Evolutionary conservation across 2,329 filamentous ascomycete species (phyloP).

Genomic region (Nemania diffusa): DNA sequence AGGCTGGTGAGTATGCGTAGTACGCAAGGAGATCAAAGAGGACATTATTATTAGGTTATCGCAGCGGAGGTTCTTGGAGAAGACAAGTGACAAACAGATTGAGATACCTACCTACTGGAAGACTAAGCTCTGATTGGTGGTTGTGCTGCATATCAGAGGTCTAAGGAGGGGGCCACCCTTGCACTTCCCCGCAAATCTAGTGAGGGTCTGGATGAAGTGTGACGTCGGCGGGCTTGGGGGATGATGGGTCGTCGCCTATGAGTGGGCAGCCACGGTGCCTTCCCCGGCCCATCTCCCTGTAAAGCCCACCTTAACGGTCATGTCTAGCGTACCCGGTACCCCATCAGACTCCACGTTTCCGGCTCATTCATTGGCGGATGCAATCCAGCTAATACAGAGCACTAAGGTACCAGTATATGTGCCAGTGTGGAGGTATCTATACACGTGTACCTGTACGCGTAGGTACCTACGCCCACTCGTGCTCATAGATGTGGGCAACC

Average conservation of each 20-base stretch:
- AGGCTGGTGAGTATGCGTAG: too few species aligned
- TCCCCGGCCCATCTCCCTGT: slow-evolving; percentile 13
- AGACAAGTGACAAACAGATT: slow-evolving; percentile 4
- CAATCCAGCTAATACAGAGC: neutral
- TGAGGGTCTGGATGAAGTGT: slow-evolving; percentile 40
- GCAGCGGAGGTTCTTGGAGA: neutral
- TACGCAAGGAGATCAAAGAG: too few species aligned
- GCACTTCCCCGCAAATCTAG: slow-evolving; percentile 44
- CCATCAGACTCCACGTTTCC: neutral
- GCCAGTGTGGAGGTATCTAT: neutral
- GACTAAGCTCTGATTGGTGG: slow-evolving; percentile 11
- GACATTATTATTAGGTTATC: neutral
- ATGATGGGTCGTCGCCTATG: neutral
- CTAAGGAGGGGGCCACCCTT: slow-evolving; percentile 34
- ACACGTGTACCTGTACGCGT: neutral
- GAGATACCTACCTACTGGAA: neutral
- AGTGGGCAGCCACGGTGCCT: slow-evolving; percentile 3
- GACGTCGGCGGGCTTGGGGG: slow-evolving; percentile 40
- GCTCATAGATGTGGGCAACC: neutral
- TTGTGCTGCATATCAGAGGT: slow-evolving; percentile 7
- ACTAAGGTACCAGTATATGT: neutral
- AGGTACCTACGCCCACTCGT: too few species aligned
- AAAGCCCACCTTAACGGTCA: neutral
- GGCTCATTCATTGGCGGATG: slow-evolving; percentile 5
- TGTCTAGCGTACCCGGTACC: neutral